Conservation (phyloP, 1,139 yeast species). For the Keqinozyma sinolaborantium region DNA sequence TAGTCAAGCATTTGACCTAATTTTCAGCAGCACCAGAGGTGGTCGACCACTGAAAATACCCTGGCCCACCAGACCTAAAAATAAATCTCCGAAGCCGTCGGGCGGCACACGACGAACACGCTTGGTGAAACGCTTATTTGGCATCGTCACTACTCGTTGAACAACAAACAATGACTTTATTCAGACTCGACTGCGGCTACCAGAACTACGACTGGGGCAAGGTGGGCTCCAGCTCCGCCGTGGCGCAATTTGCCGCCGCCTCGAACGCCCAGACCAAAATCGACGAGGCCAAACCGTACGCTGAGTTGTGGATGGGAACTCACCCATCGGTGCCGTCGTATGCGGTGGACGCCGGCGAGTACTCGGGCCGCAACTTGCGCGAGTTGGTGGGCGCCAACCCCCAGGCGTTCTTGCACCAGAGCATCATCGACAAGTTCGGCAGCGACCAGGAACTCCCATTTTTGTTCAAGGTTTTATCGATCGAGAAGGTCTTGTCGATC, state of each 20-base stretch:
- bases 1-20: too few species aligned
- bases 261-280: conserved; percentile 58
- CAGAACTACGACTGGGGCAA: conserved; percentile 88
- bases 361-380: conserved; percentile 52
- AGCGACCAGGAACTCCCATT: conserved; percentile 76
- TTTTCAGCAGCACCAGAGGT: too few species aligned
- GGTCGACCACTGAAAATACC: too few species aligned
- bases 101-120: too few species aligned
- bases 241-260: conserved; percentile 77
- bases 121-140: conserved; percentile 1
- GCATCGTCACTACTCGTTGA: not conserved
- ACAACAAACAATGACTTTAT: conserved; percentile 17
- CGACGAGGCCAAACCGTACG: conserved; percentile 76
- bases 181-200: conserved; percentile 53
- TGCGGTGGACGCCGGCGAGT: conserved; percentile 35
- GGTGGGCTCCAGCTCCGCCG: conserved; percentile 78
- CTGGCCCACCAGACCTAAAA: too few species aligned
- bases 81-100: too few species aligned
- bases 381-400: conserved; percentile 64
- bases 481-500: conserved; percentile 86
- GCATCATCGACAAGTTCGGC: conserved; percentile 65
- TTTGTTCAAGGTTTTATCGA: conserved; percentile 88
- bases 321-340: conserved; percentile 91
- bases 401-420: conserved; percentile 50
- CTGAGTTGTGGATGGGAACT: conserved; percentile 98